phyloP scores from a whole-genome alignment of 1,139 yeast genomes.

The Hanseniaspora uvarum region DNA sequence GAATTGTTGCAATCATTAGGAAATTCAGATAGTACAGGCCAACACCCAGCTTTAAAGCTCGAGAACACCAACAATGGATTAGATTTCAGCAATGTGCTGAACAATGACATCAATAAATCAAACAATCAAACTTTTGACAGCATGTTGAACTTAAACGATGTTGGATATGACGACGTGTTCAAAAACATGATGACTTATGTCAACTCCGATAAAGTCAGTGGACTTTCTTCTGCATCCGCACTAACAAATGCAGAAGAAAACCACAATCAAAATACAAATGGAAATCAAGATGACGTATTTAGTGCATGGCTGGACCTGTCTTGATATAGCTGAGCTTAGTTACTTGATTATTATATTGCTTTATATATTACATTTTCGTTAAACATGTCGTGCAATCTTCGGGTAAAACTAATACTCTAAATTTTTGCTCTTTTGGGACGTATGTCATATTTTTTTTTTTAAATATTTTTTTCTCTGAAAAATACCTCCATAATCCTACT shows the following conservation, averaged over 20 bases:
- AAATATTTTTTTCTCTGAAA: no score
- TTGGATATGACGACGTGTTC: background rate
- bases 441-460: no score
- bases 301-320: background rate
- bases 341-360: no score
- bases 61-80: background rate
- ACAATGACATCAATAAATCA: background rate
- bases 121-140: background rate
- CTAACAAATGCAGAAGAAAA: background rate
- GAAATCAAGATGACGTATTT: background rate
- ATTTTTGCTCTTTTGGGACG: no score
- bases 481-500: no score
- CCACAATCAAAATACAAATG: background rate
- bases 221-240: background rate
- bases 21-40: background rate
- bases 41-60: background rate
- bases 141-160: background rate
- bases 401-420: no score
- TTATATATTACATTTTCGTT: no score
- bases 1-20: background rate
- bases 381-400: background rate
- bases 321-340: no score
- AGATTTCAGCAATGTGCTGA: background rate
- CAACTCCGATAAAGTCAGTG: background rate
- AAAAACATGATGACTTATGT: background rate